phyloP scores from a whole-genome alignment of 1,284 basidiomycete species.

The Irpex sp. region DNA sequence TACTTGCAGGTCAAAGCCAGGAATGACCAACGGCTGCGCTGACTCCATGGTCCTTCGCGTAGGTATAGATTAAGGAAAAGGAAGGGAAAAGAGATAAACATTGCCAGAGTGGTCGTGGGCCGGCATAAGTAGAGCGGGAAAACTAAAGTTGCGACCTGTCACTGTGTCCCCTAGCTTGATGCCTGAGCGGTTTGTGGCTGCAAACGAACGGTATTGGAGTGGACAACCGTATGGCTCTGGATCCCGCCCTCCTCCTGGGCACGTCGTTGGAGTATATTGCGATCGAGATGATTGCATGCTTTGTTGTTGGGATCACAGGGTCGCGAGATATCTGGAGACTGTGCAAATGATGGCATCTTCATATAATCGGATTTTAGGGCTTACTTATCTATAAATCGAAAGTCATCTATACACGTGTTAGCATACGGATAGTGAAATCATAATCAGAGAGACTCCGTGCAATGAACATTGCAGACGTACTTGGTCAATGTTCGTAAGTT shows the following conservation, averaged over 20 bases:
- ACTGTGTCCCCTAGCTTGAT: no score
- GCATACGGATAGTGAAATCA: no score
- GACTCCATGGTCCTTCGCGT: not conserved
- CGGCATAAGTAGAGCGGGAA: not conserved
- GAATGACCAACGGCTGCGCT: not conserved
- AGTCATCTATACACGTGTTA: no score
- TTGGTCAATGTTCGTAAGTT: no score
- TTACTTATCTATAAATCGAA: no score
- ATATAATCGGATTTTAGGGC: no score
- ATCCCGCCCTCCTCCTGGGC: not conserved
- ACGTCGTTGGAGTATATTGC: no score
- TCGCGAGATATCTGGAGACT: not conserved
- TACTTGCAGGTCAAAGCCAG: constrained; percentile 1
- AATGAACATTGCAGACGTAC: no score
- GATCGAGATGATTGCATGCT: no score
- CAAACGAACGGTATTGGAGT: not conserved
- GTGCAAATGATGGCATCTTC: not conserved
- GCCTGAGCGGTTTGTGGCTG: not conserved
- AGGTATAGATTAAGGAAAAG: not conserved
- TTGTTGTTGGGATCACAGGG: not conserved
- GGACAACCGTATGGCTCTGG: not conserved
- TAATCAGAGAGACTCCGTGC: no score
- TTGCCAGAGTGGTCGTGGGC: not conserved
- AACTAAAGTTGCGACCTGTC: not conserved
- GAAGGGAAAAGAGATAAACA: not conserved